phyloP scores from a whole-genome alignment of 1,139 yeast species.

The Pichia sp. region DNA sequence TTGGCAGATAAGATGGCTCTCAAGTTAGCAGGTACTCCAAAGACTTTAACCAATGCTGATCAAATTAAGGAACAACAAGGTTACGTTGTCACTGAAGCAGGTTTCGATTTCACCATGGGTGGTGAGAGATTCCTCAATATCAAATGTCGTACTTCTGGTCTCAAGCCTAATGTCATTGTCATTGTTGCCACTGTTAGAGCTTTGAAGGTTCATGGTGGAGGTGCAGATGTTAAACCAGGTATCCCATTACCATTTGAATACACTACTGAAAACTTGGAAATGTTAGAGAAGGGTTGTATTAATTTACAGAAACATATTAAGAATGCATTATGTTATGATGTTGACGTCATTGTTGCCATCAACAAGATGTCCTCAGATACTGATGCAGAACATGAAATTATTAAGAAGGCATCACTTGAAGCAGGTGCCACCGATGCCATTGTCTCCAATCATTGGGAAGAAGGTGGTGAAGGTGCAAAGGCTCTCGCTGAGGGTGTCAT shows the following conservation, averaged over 20 bases:
- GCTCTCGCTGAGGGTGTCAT: constrained; percentile 83
- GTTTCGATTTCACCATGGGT: constrained; percentile 99
- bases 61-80: constrained; percentile 54
- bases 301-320: constrained; percentile 88
- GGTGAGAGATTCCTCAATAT: constrained; percentile 97
- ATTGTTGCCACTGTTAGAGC: constrained; percentile 98
- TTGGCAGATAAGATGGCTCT: constrained; percentile 94
- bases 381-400: constrained; percentile 74
- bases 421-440: constrained; percentile 97
- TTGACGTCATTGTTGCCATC: constrained; percentile 95
- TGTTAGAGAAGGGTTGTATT: constrained; percentile 77
- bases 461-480: constrained; percentile 94
- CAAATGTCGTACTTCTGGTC: constrained; percentile 90
- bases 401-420: constrained; percentile 73
- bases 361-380: constrained; percentile 87
- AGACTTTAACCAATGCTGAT: constrained; percentile 42
- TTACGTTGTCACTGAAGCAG: constrained; percentile 95
- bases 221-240: constrained; percentile 97
- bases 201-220: constrained; percentile 96
- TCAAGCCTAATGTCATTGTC: constrained; percentile 86
- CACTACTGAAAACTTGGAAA: constrained; percentile 77
- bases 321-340: constrained; percentile 80
- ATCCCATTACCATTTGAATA: constrained; percentile 83
- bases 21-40: constrained; percentile 51
- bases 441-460: constrained; percentile 96